phyloP scores from a whole-genome alignment of 2,329 filamentous ascomycete species.

The Fusarium foetens region DNA sequence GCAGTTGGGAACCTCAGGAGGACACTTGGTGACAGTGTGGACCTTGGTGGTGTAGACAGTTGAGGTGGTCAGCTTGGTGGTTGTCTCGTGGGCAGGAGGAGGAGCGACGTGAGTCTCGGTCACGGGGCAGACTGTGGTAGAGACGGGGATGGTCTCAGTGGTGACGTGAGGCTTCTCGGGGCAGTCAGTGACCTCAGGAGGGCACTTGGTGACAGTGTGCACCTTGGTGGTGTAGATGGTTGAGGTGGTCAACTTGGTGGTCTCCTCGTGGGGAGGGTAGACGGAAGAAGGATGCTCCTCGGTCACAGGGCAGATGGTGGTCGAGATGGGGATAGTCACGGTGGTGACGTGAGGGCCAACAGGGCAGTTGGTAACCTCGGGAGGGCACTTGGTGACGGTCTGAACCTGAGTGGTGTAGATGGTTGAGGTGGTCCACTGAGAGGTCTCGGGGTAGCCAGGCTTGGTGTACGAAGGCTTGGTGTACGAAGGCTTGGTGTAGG shows the following conservation, averaged over 20 bases:
- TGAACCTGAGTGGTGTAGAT: conserved; percentile 31
- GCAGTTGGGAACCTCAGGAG: conserved; percentile 31
- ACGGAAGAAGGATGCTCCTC: background rate
- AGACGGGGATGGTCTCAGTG: conserved; percentile 26
- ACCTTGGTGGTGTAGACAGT: conserved; percentile 38
- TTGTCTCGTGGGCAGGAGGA: conserved; percentile 8
- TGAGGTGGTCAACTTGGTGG: conserved; percentile 21
- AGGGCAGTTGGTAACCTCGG: conserved; percentile 17
- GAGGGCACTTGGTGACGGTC: conserved; percentile 26
- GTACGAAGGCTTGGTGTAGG: conserved; percentile 6
- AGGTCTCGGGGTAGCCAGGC: conserved; percentile 19
- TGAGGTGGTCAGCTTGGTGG: conserved; percentile 23
- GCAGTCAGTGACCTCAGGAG: conserved; percentile 16
- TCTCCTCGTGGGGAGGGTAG: conserved; percentile 11
- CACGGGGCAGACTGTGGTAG: conserved; percentile 30
- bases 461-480: conserved; percentile 16
- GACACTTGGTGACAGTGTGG: conserved; percentile 31
- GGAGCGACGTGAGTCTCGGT: conserved; percentile 6
- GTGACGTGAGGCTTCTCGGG: conserved; percentile 19
- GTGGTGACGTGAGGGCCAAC: background rate
- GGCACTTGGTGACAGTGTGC: conserved; percentile 27
- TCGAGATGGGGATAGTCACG: background rate
- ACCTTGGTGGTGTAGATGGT: conserved; percentile 34
- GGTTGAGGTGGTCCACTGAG: conserved; percentile 25
- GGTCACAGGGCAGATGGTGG: background rate